Evolutionary conservation across 2,329 filamentous ascomycete species (phyloP).

Genomic region (Stemphylium lycopersici): DNA sequence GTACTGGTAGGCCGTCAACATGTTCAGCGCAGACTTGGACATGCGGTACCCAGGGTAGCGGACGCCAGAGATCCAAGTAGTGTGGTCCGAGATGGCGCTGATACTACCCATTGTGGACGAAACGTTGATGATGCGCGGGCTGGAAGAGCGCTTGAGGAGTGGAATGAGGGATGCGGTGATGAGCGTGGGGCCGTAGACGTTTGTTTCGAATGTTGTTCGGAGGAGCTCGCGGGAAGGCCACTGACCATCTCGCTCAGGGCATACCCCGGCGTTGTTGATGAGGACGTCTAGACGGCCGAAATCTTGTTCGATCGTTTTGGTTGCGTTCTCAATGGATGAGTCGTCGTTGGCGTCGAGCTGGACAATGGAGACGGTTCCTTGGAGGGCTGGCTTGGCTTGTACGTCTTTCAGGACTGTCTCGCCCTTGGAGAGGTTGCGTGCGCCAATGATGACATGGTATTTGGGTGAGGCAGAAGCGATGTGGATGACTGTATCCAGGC

Average conservation of each 20-base stretch:
- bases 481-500: constrained; percentile 41
- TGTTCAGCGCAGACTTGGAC: constrained; percentile 47
- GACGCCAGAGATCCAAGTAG: background rate
- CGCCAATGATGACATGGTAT: constrained; percentile 48
- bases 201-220: constrained; percentile 42
- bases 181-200: constrained; percentile 45
- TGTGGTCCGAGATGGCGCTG: constrained; percentile 23
- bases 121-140: constrained; percentile 46
- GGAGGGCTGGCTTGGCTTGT: constrained; percentile 29
- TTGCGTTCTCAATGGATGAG: constrained; percentile 42
- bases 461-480: constrained; percentile 33
- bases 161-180: constrained; percentile 43
- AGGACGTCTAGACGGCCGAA: constrained; percentile 71
- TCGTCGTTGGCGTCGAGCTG: constrained; percentile 47
- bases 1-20: constrained; percentile 45
- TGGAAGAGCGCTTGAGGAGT: constrained; percentile 40
- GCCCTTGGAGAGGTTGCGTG: constrained; percentile 42
- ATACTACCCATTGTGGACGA: constrained; percentile 44
- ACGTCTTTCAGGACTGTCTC: constrained; percentile 37
- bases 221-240: constrained; percentile 26
- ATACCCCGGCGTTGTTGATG: constrained; percentile 81
- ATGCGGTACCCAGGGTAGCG: constrained; percentile 36
- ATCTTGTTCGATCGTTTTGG: constrained; percentile 37
- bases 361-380: constrained; percentile 41
- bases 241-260: constrained; percentile 19